Base-by-base conservation (phyloP, 2,329 filamentous ascomycete genomes). In the Apiospora kogelbergensis region DNA sequence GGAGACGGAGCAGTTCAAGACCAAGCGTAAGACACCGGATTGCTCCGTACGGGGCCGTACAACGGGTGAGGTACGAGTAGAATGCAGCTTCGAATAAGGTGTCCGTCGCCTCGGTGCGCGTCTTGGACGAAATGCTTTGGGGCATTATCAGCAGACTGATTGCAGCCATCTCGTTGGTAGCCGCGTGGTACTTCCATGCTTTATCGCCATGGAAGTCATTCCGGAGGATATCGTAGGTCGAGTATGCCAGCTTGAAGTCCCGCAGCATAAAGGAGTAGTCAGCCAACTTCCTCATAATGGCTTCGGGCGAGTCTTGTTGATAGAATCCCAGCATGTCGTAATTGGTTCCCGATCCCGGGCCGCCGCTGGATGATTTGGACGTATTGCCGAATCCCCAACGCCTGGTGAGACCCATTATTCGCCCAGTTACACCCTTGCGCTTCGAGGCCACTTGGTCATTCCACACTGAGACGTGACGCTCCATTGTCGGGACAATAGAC, bases 221-320 rank as follows among this genome's bases (percentile, higher is more conserved):
- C 67, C 94, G 89, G 10, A 99, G 82, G 6, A 99, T 87, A 69
- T 99, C 95, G 78, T 98, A 99, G 0, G 93, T 97, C 15, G 92
- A 94, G 74, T 96, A 89, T 11, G 96, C 93, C 44, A 99, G 84
- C 80, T 97, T 98, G 90, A 92, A 99, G 80, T 99, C 97, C 41
- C 96, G 89, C 45, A 99, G 86, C 95, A 99, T 98, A 76, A 99
- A 97, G 13, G 94, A 91, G 80, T 95, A 98, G 78, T 99, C 96
- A 57, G 93, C 96, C 65, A 99, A 84, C 77, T 97, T 97, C 44
- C 96, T 91, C 89, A 99, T 93, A 65, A 96, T 88, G 3, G 95
- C 95, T 82, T 99, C 97, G 0, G 94, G 90, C 0, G 92, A 84
- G 71, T 97, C 94, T 0, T 93, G 91, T 33, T 88, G 86, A 80